Evolutionary conservation across 2,329 filamentous ascomycete genomes (phyloP), one percentile per base, ranked within the genome.

Genomic region (Gyromitra esculenta): DNA sequence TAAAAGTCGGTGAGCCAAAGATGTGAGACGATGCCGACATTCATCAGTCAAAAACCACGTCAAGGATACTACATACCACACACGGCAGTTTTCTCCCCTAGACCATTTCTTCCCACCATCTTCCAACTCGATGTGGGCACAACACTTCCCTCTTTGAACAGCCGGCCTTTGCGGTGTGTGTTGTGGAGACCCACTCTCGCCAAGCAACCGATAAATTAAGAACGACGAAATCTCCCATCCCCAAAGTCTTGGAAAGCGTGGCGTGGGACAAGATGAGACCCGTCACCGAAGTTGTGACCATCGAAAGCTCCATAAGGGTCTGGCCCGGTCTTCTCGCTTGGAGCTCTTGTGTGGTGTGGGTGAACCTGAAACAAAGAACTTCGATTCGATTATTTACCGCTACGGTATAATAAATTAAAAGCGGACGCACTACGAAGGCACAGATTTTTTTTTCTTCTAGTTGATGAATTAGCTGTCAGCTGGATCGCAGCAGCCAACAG

Each of bases 11-110:
- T 75, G 72, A 75, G 18, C n/a, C 18, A 37, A 45, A 31, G 18
- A 60, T 52, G 41, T 52, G 45, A 63, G 67, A 60, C 66, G 52
- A 68, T 68, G 65, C 48, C 37, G 52, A 37, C 35, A 68, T 62
- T 62, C 62, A 65, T 31, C 56, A 70, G n/a, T 11, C 50, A 41
- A 50, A 35, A 70, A 69, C 57, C 72, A 70, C 66, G 72, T 75
- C 66, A 70, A 25, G 72, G 52, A 75, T 66, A 75, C 41, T n/a
- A 50, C 65, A 69, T 71, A 71, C 65, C 21, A 70, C 72, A 75
- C 72, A 48, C 72, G 72, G 72, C 72, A 75, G 72, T 75, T 75
- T 65, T 64, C 57, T n/a, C 45, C 48, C 21, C 39, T 43, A 59
- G 69, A 59, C 69, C 50, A 43, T 45, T 71, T 65, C 18, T 66